Conservation (phyloP, 768 basidiomycete genomes). For the Naganishia friedmannii region DNA sequence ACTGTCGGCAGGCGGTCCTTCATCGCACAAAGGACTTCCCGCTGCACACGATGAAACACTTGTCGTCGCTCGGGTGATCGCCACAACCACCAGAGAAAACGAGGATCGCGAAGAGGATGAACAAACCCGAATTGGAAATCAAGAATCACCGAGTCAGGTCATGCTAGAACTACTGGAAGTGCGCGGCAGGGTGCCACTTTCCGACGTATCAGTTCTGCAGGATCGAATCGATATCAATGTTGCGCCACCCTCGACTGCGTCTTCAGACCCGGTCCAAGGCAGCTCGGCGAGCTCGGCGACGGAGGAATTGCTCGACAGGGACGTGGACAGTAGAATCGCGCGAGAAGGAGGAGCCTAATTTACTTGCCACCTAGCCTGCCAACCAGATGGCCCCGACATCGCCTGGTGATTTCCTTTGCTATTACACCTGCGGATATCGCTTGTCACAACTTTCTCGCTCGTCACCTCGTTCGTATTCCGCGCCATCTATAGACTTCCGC, state of each 20-base stretch:
- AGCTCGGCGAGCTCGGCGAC: not conserved
- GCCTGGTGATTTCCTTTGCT: no score
- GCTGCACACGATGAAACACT: not conserved
- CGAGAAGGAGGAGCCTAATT: not conserved
- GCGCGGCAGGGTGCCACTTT: not conserved
- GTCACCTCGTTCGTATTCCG: no score
- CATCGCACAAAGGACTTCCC: not conserved
- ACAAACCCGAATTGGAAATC: not conserved
- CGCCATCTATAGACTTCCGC: no score
- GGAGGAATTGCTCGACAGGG: not conserved
- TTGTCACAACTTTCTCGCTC: no score
- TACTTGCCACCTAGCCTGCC: no score
- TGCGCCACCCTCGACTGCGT: not conserved
- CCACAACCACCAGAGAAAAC: not conserved
- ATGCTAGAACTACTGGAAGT: constrained; percentile 8
- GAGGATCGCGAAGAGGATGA: constrained; percentile 20
- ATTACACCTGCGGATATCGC: no score
- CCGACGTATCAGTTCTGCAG: not conserved
- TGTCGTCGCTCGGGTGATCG: not conserved
- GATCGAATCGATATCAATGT: not conserved
- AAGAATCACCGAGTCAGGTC: not conserved
- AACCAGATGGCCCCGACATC: no score
- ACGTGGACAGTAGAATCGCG: not conserved
- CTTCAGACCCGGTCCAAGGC: not conserved
- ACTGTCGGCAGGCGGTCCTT: not conserved